Conservation (phyloP, 352 stramenopile species). For the Globisporangium solare region DNA sequence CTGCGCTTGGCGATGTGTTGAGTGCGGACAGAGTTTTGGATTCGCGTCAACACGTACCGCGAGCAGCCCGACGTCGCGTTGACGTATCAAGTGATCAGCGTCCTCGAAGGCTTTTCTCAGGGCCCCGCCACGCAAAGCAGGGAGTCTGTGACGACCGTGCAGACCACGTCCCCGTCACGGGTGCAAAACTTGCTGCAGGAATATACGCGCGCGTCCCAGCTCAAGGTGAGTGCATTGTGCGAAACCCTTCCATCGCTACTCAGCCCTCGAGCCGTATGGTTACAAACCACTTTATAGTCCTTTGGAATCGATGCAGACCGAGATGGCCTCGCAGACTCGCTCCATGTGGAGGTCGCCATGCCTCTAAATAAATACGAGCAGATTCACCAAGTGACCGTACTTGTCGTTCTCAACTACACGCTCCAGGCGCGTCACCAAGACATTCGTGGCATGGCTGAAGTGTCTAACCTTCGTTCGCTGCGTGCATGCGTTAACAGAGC, state of each 20-base stretch:
- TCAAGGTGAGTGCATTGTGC: conserved; percentile 25
- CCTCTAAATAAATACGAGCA: conserved; percentile 39
- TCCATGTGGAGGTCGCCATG: conserved; percentile 45
- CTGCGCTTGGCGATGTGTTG: conserved; percentile 1
- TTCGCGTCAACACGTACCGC: conserved; percentile 45
- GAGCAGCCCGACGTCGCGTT: conserved; percentile 56
- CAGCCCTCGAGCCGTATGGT: background rate
- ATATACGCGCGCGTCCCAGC: conserved; percentile 26
- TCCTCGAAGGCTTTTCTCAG: conserved; percentile 45
- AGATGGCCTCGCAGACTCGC: conserved; percentile 44
- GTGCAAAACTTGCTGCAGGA: conserved; percentile 42
- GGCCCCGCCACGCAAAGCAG: conserved; percentile 10
- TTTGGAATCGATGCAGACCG: conserved; percentile 45
- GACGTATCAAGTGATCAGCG: conserved; percentile 56
- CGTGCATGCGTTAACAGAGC: conserved; percentile 9
- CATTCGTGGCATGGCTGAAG: no score
- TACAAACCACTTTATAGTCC: conserved; percentile 16
- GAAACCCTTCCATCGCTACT: no score
- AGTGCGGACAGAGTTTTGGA: conserved; percentile 45
- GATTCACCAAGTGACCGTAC: conserved; percentile 38
- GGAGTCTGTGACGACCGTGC: conserved; percentile 28
- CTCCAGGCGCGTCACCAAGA: conserved; percentile 22
- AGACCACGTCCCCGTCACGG: conserved; percentile 37
- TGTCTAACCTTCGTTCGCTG: background rate
- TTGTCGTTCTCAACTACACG: conserved; percentile 64